phyloP scores from a whole-genome alignment of 176 grass and related monocot genomes.

The Carex cristatella region DNA sequence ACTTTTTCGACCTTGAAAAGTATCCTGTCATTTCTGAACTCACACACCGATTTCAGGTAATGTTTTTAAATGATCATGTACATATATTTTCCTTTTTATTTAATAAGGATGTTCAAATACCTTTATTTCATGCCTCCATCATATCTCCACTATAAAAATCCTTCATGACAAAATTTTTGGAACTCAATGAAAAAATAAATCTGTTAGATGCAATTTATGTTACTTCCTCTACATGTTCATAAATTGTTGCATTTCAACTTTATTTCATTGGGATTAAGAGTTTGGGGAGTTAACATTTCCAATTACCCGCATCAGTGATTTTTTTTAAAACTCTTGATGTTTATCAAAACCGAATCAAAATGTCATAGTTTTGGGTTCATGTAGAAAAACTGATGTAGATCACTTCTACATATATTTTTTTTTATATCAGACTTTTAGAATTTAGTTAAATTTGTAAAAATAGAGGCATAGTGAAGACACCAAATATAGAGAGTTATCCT shows the following conservation, averaged over 20 bases:
- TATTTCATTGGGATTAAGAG: not conserved
- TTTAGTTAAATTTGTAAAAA: not conserved
- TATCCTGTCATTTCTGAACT: slow-evolving; percentile 81
- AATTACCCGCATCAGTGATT: not conserved
- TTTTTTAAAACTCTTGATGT: not conserved
- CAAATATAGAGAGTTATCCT: not conserved
- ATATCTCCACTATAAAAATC: not conserved
- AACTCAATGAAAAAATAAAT: not conserved
- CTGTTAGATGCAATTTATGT: not conserved
- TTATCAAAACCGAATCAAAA: not conserved
- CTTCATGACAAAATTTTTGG: not conserved
- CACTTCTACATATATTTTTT: not conserved
- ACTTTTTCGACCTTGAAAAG: slow-evolving; percentile 97
- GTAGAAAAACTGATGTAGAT: not conserved
- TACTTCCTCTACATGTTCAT: not conserved
- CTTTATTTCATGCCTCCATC: not conserved
- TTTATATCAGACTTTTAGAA: not conserved
- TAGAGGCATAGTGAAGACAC: not conserved
- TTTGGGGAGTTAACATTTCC: not conserved
- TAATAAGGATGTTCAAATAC: not conserved
- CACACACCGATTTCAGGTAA: slow-evolving; percentile 90
- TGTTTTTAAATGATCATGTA: slow-evolving; percentile 12
- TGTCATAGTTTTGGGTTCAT: not conserved
- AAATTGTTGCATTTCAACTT: not conserved
- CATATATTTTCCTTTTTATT: not conserved